A percentile compares a stretch with the other conserved stretches of the same genome.
Conservation (phyloP, 2,329 filamentous ascomycete species). For the Tetracladium maxilliforme region DNA sequence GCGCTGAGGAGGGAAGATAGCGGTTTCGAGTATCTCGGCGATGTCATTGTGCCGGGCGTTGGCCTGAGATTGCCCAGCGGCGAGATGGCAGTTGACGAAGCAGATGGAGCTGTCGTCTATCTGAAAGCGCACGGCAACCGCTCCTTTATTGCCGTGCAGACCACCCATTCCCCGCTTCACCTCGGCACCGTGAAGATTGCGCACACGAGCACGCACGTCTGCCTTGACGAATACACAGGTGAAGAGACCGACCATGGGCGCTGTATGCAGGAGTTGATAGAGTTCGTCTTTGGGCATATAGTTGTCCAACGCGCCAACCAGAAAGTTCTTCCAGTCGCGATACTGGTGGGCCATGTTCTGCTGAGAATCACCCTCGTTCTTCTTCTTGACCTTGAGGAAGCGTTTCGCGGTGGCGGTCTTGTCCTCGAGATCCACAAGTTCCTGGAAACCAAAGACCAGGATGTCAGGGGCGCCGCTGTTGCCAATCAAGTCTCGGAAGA, state of each 20-base stretch:
- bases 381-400: slow-evolving; percentile 83
- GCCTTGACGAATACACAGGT: slow-evolving; percentile 91
- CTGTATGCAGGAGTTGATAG: slow-evolving; percentile 78
- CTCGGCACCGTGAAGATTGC: slow-evolving; percentile 63
- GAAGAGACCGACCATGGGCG: slow-evolving; percentile 85
- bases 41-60: slow-evolving; percentile 87
- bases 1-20: slow-evolving; percentile 56
- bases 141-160: slow-evolving; percentile 91
- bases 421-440: slow-evolving; percentile 94
- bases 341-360: slow-evolving; percentile 97
- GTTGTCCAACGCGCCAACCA: slow-evolving; percentile 70
- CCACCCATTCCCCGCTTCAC: slow-evolving; percentile 96
- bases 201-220: slow-evolving; percentile 60
- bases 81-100: slow-evolving; percentile 94
- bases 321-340: slow-evolving; percentile 86
- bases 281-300: slow-evolving; percentile 62
- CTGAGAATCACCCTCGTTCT: slow-evolving; percentile 57
- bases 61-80: slow-evolving; percentile 83
- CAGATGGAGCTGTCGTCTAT: slow-evolving; percentile 90
- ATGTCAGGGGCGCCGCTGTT: slow-evolving; percentile 75
- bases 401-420: slow-evolving; percentile 96
- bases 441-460: slow-evolving; percentile 91
- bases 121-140: slow-evolving; percentile 79
- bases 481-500: slow-evolving; percentile 68
- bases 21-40: slow-evolving; percentile 72